phyloP scores from a whole-genome alignment of 73 alveolate species.

The Paramecium biaurelia region DNA sequence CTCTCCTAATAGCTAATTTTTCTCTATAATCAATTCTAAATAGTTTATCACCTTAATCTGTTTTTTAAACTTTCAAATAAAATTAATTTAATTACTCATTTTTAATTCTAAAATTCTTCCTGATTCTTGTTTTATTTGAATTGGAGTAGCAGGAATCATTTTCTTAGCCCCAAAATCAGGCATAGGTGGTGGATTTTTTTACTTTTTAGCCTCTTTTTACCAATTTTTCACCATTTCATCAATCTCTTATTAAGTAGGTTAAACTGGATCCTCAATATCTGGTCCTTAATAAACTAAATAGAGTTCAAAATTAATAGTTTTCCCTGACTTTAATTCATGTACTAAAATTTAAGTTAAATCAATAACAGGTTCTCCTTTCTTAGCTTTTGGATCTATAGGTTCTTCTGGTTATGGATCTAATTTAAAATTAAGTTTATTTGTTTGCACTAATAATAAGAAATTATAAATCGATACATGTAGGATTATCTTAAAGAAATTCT shows the following conservation, averaged over 20 bases:
- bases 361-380: constrained; percentile 34
- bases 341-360: constrained; percentile 19
- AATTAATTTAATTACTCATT: background rate
- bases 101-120: background rate
- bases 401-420: constrained; percentile 21
- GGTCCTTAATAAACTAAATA: constrained; percentile 20
- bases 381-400: constrained; percentile 37
- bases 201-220: constrained; percentile 29
- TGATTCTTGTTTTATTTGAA: background rate
- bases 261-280: constrained; percentile 41
- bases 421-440: background rate
- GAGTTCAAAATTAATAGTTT: background rate
- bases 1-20: background rate
- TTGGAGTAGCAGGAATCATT: constrained; percentile 28
- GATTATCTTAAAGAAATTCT: constrained; percentile 30
- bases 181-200: constrained; percentile 44
- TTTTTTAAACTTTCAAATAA: background rate
- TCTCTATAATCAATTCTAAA: constrained; percentile 41
- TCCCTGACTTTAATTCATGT: constrained; percentile 17
- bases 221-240: constrained; percentile 44
- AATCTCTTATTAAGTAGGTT: constrained; percentile 10
- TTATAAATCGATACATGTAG: background rate
- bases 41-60: background rate
- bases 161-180: constrained; percentile 46
- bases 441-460: background rate